phyloP scores from a whole-genome alignment of 441 rosid species.

The Mallotus repandus region DNA sequence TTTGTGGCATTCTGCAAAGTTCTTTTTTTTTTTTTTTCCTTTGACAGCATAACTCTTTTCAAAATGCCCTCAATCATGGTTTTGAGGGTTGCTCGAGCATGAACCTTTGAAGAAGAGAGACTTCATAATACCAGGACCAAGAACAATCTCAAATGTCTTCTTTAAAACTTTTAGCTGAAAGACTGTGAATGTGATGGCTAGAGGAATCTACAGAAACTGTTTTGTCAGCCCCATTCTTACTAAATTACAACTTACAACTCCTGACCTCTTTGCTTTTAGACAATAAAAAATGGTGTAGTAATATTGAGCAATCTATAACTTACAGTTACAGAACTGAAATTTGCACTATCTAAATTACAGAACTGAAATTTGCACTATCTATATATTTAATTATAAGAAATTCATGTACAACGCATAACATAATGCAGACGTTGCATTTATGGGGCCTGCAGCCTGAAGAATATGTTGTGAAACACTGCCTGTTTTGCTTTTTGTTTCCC shows the following conservation, averaged over 20 bases:
- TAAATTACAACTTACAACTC: too few species aligned
- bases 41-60: not conserved
- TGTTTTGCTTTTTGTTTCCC: not conserved
- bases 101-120: not conserved
- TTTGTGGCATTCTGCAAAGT: too few species aligned
- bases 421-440: not conserved
- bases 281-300: not conserved
- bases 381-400: too few species aligned
- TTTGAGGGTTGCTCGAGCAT: not conserved
- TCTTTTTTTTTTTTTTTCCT: too few species aligned
- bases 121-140: not conserved
- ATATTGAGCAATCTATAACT: not conserved
- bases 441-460: not conserved
- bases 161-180: not conserved
- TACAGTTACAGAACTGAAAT: not conserved
- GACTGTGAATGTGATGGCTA: not conserved
- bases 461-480: not conserved
- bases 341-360: not conserved
- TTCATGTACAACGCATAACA: not conserved
- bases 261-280: not conserved
- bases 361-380: not conserved
- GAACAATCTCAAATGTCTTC: not conserved
- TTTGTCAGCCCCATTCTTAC: not conserved
- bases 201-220: not conserved
- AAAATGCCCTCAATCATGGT: not conserved